Evolutionary conservation across 1,284 basidiomycete genomes (phyloP).

Genomic region (Pyrrhoderma noxium): DNA sequence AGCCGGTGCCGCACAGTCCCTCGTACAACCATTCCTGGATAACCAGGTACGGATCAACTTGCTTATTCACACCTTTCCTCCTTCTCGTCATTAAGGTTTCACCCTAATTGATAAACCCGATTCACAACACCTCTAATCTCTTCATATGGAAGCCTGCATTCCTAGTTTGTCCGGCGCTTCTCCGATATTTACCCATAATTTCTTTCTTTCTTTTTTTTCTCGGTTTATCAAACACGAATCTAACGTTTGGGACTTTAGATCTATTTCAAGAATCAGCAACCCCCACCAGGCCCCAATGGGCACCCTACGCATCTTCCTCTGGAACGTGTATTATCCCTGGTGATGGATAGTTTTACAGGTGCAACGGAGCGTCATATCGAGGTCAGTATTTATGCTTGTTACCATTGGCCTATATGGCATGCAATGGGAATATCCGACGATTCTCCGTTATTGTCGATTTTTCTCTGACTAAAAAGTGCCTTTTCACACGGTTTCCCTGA

Average conservation of each 20-base stretch:
- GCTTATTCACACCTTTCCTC: constrained; percentile 15
- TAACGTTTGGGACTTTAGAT: constrained; percentile 48
- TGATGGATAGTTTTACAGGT: constrained; percentile 88
- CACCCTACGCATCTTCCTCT: constrained; percentile 80
- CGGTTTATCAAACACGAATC: constrained; percentile 4
- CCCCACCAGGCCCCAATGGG: constrained; percentile 49
- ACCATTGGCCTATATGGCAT: no score
- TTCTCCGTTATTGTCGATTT: no score
- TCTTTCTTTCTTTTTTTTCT: neutral
- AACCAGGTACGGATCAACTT: constrained; percentile 66
- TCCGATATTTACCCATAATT: constrained; percentile 1
- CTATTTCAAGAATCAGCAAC: constrained; percentile 90
- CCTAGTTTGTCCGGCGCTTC: constrained; percentile 5
- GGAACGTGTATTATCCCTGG: constrained; percentile 71
- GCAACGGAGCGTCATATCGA: constrained; percentile 97
- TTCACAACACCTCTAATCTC: no score
- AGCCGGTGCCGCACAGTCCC: constrained; percentile 82
- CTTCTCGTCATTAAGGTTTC: neutral
- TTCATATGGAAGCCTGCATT: neutral
- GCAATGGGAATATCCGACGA: no score
- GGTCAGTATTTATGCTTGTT: constrained; percentile 37
- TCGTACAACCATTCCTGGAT: constrained; percentile 94
- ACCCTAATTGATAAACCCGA: no score
- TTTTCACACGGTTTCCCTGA: no score
- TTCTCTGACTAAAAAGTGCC: no score